Base-by-base conservation (phyloP, 148 eudicot genomes). In the Cornus kousa region DNA sequence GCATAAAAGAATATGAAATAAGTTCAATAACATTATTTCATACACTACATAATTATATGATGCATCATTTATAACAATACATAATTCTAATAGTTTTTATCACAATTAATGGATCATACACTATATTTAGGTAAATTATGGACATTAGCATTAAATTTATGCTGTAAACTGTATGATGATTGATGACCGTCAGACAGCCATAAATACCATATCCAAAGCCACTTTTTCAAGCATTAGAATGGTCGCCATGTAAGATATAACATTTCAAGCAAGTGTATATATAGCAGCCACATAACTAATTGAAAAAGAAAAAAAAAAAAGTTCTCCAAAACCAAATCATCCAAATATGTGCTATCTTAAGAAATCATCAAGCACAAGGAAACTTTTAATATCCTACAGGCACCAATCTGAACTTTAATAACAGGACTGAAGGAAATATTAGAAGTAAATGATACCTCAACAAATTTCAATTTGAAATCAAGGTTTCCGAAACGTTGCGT, bases 401-500 rank as follows among this genome's bases (percentile, higher is more conserved):
- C 39, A 48, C 22, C 75, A 67, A 64, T 8, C 59, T 23, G 32
- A 40, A 65, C 60, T 17, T 66, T 35, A 22, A 16, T 43, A 23
- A 17, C 13, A 76, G n/a, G 46, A 40, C 16, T 20, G n/a, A 24
- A 62, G 23, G 11, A 40, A 31, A 70, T 19, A 10, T 0, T 37
- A 70, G 74, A 60, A 46, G 46, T 35, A 70, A 10, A 77, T 17
- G 33, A 53, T 83, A 95, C 99, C 99, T 95, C 97, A 0, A 95
- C 94, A 87, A 95, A 95, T 85, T 95, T 95, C 72, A 95, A 86
- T 81, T 95, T 95, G 81, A 88, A 89, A 79, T 95, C 90, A 28
- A 95, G 97, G 79, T 92, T 93, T 66, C 93, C 99, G 83, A 95
- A 95, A 33, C 99, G 90, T 67, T 93, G 99, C 14, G 97, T 75